phyloP scores from a whole-genome alignment of 257 asterid genomes.

The Solanum appendiculatum region DNA sequence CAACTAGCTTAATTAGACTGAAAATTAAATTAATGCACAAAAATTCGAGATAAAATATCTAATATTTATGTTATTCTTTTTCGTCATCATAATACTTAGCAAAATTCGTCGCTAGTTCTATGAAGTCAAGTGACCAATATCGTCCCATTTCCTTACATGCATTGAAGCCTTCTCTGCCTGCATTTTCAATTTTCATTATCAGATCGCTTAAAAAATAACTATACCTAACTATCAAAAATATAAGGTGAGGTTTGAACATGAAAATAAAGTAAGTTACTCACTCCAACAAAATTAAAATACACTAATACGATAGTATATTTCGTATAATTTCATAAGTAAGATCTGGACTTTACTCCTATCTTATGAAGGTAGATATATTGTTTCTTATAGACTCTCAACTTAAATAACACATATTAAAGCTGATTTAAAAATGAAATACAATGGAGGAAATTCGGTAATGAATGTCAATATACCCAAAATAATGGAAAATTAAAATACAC shows the following conservation, averaged over 20 bases:
- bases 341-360: no score
- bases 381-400: no score
- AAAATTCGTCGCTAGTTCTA: background rate
- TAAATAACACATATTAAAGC: no score
- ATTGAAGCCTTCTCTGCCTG: slow-evolving; percentile 2
- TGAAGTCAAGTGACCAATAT: background rate
- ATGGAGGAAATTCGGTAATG: no score
- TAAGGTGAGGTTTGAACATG: background rate
- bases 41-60: background rate
- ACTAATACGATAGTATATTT: no score
- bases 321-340: no score
- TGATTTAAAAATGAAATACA: no score
- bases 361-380: no score
- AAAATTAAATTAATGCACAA: background rate
- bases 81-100: background rate
- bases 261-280: background rate
- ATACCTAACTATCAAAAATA: background rate
- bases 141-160: slow-evolving; percentile 4
- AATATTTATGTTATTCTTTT: background rate
- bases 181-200: background rate
- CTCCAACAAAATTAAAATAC: background rate
- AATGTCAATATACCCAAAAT: no score
- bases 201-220: background rate
- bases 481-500: no score
- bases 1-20: background rate